phyloP scores from a whole-genome alignment of 257 asterid species.

The Dorcoceras hygrometricum region DNA sequence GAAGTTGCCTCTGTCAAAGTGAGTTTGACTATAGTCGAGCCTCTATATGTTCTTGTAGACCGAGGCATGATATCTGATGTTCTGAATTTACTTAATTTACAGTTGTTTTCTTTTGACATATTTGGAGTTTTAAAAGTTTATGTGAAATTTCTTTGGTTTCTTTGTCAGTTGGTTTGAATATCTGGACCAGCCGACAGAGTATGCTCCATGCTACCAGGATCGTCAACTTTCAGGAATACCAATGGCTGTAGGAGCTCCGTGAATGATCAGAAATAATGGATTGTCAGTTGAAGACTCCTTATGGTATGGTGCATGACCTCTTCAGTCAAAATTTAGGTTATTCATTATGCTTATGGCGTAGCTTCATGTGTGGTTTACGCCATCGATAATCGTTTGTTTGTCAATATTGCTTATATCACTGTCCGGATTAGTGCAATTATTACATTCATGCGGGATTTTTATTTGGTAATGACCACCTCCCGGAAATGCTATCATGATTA shows the following conservation, averaged over 20 bases:
- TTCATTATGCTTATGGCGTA: not conserved
- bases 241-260: not conserved
- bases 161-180: not conserved
- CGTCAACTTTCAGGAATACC: not conserved
- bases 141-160: not conserved
- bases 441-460: too few species aligned
- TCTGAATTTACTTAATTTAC: not conserved
- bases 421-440: not conserved
- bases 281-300: not conserved
- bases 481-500: not conserved
- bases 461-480: not conserved
- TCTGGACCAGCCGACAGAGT: not conserved
- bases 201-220: not conserved
- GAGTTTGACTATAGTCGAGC: not conserved
- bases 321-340: not conserved
- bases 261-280: not conserved
- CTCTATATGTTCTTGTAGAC: not conserved
- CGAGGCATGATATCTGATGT: not conserved
- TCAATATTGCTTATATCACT: not conserved
- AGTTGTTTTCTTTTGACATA: not conserved
- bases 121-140: not conserved
- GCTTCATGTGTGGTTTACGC: not conserved
- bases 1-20: not conserved
- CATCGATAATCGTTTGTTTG: not conserved
- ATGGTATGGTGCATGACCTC: not conserved